Conservation (phyloP, 1,139 yeast genomes). For the Taiozyma onychis region DNA sequence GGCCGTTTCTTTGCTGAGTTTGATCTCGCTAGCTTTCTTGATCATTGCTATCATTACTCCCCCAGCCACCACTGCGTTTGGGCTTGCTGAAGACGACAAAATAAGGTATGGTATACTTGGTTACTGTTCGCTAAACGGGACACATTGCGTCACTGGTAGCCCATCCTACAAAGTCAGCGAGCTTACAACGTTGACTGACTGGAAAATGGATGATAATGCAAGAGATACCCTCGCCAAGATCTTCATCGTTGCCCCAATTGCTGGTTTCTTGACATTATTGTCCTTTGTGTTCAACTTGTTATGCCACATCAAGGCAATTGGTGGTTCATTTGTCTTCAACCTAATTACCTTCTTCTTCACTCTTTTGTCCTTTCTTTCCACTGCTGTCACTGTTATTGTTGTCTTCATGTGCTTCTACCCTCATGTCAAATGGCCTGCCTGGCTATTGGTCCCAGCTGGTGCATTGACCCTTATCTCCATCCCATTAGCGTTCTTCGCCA, state of each 20-base stretch:
- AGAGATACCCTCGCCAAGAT: slow-evolving; percentile 64
- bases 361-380: slow-evolving; percentile 42
- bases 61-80: slow-evolving; percentile 48
- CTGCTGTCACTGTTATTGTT: slow-evolving; percentile 49
- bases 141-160: slow-evolving; percentile 46
- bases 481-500: slow-evolving; percentile 31
- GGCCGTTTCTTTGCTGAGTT: slow-evolving; percentile 26
- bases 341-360: slow-evolving; percentile 31
- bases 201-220: slow-evolving; percentile 48
- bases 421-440: slow-evolving; percentile 58
- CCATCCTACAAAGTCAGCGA: slow-evolving; percentile 25
- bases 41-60: slow-evolving; percentile 53
- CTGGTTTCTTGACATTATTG: slow-evolving; percentile 54
- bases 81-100: slow-evolving; percentile 44
- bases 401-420: slow-evolving; percentile 57
- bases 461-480: slow-evolving; percentile 47
- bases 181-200: slow-evolving; percentile 29
- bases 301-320: slow-evolving; percentile 39
- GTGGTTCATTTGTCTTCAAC: slow-evolving; percentile 25
- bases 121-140: slow-evolving; percentile 43
- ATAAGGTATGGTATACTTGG: slow-evolving; percentile 83
- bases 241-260: slow-evolving; percentile 74
- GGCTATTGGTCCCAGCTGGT: slow-evolving; percentile 65
- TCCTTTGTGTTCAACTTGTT: slow-evolving; percentile 47
- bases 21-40: slow-evolving; percentile 40